Evolutionary conservation across 306 rosid genomes (phyloP), one percentile per base, ranked within the genome.

Genomic region (Cicer yamashitae): DNA sequence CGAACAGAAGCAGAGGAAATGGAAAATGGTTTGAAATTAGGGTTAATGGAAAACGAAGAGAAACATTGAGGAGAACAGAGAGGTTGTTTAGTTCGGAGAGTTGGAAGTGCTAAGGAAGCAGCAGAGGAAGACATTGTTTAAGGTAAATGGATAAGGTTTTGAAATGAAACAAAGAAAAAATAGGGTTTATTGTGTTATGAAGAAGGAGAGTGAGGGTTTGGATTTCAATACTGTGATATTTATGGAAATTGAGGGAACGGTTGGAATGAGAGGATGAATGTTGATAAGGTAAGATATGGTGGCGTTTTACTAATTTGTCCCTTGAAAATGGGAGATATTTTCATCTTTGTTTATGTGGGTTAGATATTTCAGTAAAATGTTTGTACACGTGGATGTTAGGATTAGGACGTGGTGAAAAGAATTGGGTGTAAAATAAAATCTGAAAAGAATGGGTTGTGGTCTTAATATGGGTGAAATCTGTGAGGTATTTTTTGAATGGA

Each of bases 101-200:
- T 78, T 0, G 94, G 89, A 14, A 90, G 86, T 5, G 84, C 84
- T 0, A 94, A 57, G 10, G 96, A 89, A 65, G 96, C 81, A 0
- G 94, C 90, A 13, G 93, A 78, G 80, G 97, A 65, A 70, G 96
- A 22, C 96, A 94, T 90, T 82, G 92, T 46, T 43, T 10, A 25
- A 10, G 64, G 61, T 45, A 45, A 67, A 67, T 44, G 67, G 94
- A 94, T 87, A 87, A 91, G 93, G 88, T 40, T 54, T 39, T 3
- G n/a, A 30, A 30, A 3, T 4, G 10, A 0, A 11, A 10, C 12
- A 3, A 5, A 10, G 12, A 1, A 11, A 15, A 22, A 56, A 0
- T 68, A 78, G 83, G 86, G 82, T 73, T 81, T 17, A 17, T 3
- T 43, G 25, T 11, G 64, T 14, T 8, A 25, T 1, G n/a, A 7